Evolutionary conservation across 495 filamentous ascomycete species (phyloP), one percentile per base, ranked within the genome.

Genomic region (Penicillium cinerascens): DNA sequence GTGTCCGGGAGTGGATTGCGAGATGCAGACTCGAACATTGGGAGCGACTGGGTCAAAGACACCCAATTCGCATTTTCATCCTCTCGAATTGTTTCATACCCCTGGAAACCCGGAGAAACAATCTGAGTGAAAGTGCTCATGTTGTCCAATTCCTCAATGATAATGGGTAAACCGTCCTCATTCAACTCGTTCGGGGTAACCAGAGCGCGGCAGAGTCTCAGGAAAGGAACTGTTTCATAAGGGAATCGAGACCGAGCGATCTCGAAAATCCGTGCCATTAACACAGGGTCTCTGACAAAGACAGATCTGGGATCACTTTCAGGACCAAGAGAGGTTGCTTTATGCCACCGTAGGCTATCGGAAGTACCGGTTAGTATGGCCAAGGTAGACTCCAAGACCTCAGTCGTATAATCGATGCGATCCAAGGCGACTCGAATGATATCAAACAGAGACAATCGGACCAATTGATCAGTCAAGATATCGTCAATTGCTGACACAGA

Each of bases 191-290:
- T 61, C 36, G 60, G 66, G 49, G 60, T 68, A 16, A 71, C 55
- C 11, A 89, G 52, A 17, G 82, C 81, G 42, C 79, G 78, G 47
- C 78, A 82, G 37, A 91, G 64, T 46, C 80, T 80, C 46, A 96
- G 56, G 54, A 97, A 88, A 4, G 93, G 90, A n/a, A 82, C 62
- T 20, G 85, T 82, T 68, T 98, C 93, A 66, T 87, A 90, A 1
- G 93, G 93, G 67, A 90, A 97, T 40, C 92, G 84, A 47, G 78
- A 79, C 18, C 82, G 78, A 2, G 93, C 82, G 51, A 79, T 72
- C 18, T 72, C 66, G 33, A 91, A 78, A 47, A 88, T 77, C 21
- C 63, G 67, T 17, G 72, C 69, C 60, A 84, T 75, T 10, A 91
- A 64, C 3, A 71, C 45, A 8, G 75, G 61, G 49, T 89, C 81